Percentiles rank a stretch among this genome's conserved stretches.
phyloP scores from a whole-genome alignment of 2,329 filamentous ascomycete species.

The Myriosclerotinia curreyana region DNA sequence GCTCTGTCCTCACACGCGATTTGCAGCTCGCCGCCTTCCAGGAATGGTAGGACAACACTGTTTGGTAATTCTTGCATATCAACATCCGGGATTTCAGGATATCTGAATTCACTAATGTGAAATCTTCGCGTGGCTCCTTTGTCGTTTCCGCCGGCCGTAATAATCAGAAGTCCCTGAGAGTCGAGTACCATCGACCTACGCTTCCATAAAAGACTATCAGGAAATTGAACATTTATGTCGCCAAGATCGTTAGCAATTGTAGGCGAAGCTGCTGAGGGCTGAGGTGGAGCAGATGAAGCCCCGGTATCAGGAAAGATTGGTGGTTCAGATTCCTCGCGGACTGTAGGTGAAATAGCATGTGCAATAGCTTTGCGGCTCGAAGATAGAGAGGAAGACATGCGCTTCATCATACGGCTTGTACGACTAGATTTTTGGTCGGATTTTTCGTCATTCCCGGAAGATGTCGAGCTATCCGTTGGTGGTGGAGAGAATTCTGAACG shows the following conservation, averaged over 20 bases:
- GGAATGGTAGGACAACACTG: constrained; percentile 64
- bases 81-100: constrained; percentile 79
- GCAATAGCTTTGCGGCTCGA: constrained; percentile 43
- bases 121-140: constrained; percentile 68
- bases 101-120: constrained; percentile 78
- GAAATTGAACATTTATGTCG: constrained; percentile 95
- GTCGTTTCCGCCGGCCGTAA: constrained; percentile 50
- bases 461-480: constrained; percentile 43
- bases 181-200: constrained; percentile 85
- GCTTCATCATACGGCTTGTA: constrained; percentile 54
- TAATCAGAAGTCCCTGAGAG: constrained; percentile 74
- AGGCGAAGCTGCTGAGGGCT: constrained; percentile 39
- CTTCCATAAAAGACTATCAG: constrained; percentile 95
- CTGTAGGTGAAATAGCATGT: constrained; percentile 38
- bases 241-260: constrained; percentile 45
- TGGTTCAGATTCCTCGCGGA: constrained; percentile 42
- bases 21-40: constrained; percentile 62
- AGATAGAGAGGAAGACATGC: constrained; percentile 59
- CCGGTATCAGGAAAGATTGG: constrained; percentile 8
- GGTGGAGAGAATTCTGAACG: constrained; percentile 39
- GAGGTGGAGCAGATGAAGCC: constrained; percentile 27
- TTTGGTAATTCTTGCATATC: constrained; percentile 91
- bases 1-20: constrained; percentile 61
- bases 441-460: constrained; percentile 47
- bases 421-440: constrained; percentile 50